phyloP scores from a whole-genome alignment of 768 basidiomycete genomes.

The Mycena crocata region DNA sequence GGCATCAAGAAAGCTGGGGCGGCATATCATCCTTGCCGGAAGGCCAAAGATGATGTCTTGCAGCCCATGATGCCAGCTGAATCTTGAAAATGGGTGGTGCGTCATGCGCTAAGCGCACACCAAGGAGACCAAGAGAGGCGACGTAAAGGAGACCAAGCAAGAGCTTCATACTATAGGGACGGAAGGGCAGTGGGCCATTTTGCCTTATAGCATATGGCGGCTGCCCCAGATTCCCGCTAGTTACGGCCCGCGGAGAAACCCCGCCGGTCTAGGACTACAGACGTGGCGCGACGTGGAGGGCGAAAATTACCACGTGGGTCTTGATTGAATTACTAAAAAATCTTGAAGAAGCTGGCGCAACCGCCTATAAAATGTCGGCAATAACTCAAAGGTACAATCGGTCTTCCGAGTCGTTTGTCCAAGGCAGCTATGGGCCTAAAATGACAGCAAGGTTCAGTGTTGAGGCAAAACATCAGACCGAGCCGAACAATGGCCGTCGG shows the following conservation, averaged over 20 bases:
- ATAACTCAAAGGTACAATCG: too few relatives aligned
- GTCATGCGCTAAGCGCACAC: slow-evolving; percentile 26
- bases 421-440: too few relatives aligned
- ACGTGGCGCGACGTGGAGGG: slow-evolving; percentile 28
- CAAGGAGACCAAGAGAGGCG: slow-evolving; percentile 28
- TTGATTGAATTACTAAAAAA: not conserved
- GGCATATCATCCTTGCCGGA: not conserved
- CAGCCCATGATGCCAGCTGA: slow-evolving; percentile 7
- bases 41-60: not conserved
- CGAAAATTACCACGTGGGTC: not conserved
- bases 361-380: not conserved
- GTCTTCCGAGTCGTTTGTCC: too few relatives aligned
- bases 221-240: not conserved
- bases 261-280: not conserved
- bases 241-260: slow-evolving; percentile 9
- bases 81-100: slow-evolving; percentile 15
- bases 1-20: not conserved
- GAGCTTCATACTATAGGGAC: slow-evolving; percentile 22
- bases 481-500: too few relatives aligned
- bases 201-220: slow-evolving; percentile 6
- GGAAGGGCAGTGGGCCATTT: not conserved
- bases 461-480: too few relatives aligned
- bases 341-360: too few relatives aligned
- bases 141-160: slow-evolving; percentile 28
- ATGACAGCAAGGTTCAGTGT: too few relatives aligned